These are phyloP conservation scores for Climacium dendroides DNA, from an alignment of 225 moss, liverwort and hornwort species.

Conservation along the genomic window DNA sequence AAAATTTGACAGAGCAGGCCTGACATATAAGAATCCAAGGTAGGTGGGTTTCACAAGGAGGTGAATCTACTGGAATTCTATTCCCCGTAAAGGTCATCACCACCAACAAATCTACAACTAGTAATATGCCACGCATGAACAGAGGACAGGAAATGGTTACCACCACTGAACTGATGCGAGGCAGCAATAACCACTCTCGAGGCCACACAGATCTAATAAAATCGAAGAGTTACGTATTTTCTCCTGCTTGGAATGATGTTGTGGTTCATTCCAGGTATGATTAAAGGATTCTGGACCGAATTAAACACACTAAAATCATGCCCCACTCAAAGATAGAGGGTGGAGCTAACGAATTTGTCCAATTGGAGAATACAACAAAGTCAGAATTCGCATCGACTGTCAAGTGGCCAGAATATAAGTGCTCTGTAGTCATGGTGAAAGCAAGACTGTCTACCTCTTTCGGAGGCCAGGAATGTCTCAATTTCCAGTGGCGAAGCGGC, in stretches of 20 bases:
- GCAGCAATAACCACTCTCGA: background rate
- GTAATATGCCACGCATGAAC: background rate
- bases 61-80: background rate
- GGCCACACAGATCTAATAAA: background rate
- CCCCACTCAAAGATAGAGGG: background rate
- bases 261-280: background rate
- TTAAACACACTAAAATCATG: background rate
- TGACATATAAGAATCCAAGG: background rate
- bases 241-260: background rate
- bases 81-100: background rate
- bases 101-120: background rate
- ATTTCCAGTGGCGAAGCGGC: constrained; percentile 28
- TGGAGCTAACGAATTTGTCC: background rate
- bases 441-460: constrained; percentile 14
- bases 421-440: background rate
- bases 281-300: background rate
- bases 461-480: constrained; percentile 18
- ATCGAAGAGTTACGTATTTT: background rate
- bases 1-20: background rate
- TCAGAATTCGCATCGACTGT: background rate
- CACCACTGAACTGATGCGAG: background rate
- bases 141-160: background rate
- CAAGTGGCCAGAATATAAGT: background rate
- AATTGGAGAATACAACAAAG: background rate
- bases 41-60: background rate